Evolutionary conservation across 768 basidiomycete genomes (phyloP).

Genomic region (Piloderma croceum): DNA sequence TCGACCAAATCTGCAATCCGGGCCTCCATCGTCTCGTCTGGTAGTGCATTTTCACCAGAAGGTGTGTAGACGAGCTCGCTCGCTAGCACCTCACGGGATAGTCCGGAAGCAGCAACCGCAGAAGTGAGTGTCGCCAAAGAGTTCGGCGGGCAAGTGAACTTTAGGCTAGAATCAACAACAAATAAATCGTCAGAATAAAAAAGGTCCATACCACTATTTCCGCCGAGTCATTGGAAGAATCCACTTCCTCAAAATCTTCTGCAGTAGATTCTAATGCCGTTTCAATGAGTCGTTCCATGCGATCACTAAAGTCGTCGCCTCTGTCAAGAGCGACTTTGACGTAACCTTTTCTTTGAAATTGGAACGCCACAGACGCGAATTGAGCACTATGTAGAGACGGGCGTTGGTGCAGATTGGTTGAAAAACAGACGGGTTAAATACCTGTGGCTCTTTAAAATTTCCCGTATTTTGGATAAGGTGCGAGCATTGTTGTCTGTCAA

Average conservation of each 20-base stretch:
- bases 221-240: conserved; percentile 27
- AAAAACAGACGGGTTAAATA: conserved; percentile 21
- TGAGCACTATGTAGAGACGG: conserved; percentile 43
- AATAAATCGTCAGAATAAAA: conserved; percentile 20
- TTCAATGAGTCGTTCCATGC: conserved; percentile 35
- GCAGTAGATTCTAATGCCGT: conserved; percentile 35
- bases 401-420: too few relatives aligned
- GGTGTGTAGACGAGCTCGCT: conserved; percentile 56
- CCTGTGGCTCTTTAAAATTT: conserved; percentile 45
- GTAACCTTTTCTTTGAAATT: conserved; percentile 54
- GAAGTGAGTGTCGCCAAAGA: conserved; percentile 34
- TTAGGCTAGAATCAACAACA: not conserved
- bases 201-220: conserved; percentile 28
- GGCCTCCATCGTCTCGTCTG: conserved; percentile 33
- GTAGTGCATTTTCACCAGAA: conserved; percentile 31
- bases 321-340: conserved; percentile 39
- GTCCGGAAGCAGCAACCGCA: conserved; percentile 25
- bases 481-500: conserved; percentile 61
- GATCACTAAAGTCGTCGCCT: conserved; percentile 23
- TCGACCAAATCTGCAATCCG: conserved; percentile 43
- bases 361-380: conserved; percentile 57
- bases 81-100: conserved; percentile 35
- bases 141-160: conserved; percentile 45
- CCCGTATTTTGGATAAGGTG: conserved; percentile 52
- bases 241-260: conserved; percentile 39